phyloP scores from a whole-genome alignment of 371 early-diverging fungal species.

The Conidiobolus incongruus region DNA sequence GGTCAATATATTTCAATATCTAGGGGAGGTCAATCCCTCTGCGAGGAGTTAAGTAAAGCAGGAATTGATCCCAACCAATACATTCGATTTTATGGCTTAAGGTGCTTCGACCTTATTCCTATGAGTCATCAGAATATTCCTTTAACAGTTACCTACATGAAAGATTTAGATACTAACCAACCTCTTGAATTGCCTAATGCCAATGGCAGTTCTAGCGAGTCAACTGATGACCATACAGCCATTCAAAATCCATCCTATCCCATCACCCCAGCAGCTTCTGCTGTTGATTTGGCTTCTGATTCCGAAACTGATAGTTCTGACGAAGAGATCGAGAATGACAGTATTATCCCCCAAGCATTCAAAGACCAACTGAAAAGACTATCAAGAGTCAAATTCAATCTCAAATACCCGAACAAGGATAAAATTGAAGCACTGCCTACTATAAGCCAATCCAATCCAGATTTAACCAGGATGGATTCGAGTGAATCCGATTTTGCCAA shows the following conservation, averaged over 20 bases:
- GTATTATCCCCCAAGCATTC: not conserved
- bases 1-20: conserved; percentile 52
- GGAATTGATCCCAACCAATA: conserved; percentile 37
- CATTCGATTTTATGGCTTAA: conserved; percentile 43
- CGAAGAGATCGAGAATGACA: not conserved
- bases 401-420: no score
- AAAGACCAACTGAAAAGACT: no score
- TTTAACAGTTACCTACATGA: conserved; percentile 8
- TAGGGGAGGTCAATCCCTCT: conserved; percentile 37
- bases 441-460: no score
- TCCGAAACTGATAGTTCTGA: not conserved
- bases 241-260: not conserved
- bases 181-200: not conserved
- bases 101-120: conserved; percentile 34
- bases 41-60: conserved; percentile 17
- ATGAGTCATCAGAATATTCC: conserved; percentile 5
- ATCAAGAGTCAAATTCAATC: no score
- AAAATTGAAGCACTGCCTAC: no score
- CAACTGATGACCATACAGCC: not conserved
- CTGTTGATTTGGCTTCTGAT: not conserved
- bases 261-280: not conserved
- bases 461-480: no score
- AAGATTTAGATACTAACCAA: not conserved
- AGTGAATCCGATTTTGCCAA: no score
- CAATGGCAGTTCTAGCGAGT: not conserved